A percentile compares a stretch with the other conserved stretches of the same genome.
Conservation (phyloP, 1,139 yeast species). For the Saccharomyces hybrid region DNA sequence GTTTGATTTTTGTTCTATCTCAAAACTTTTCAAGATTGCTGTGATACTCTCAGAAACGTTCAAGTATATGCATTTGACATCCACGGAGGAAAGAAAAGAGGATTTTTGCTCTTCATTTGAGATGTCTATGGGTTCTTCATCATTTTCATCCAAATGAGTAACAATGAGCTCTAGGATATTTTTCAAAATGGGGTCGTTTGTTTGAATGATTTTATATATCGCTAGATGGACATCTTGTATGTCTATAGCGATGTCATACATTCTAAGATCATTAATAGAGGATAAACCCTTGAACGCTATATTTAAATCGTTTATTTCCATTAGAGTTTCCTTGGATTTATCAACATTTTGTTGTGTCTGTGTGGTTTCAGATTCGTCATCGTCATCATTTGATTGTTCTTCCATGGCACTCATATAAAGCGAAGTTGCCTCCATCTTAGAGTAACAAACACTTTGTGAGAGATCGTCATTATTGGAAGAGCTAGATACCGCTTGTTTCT, state of each 20-base stretch:
- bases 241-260: slow-evolving; percentile 14
- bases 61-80: neutral
- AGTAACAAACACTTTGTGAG: slow-evolving; percentile 55
- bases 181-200: slow-evolving; percentile 9
- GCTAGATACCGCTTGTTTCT: neutral
- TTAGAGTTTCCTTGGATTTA: slow-evolving; percentile 12
- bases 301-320: slow-evolving; percentile 33
- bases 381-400: slow-evolving; percentile 7
- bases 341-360: slow-evolving; percentile 11
- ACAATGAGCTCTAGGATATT: neutral
- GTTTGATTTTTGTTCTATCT: neutral
- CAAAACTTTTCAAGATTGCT: neutral
- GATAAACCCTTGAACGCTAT: slow-evolving; percentile 48
- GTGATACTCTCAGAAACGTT: neutral
- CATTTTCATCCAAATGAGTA: neutral
- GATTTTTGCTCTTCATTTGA: neutral
- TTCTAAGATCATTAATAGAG: slow-evolving; percentile 38
- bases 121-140: neutral
- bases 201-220: slow-evolving; percentile 9
- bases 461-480: slow-evolving; percentile 25
- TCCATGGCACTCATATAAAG: slow-evolving; percentile 80
- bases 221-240: slow-evolving; percentile 11
- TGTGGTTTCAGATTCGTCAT: neutral
- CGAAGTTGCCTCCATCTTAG: slow-evolving; percentile 64
- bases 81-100: neutral